These are phyloP conservation scores for Mangifera indica DNA, from an alignment of 345 rosid genomes.

Conservation along the genomic window DNA sequence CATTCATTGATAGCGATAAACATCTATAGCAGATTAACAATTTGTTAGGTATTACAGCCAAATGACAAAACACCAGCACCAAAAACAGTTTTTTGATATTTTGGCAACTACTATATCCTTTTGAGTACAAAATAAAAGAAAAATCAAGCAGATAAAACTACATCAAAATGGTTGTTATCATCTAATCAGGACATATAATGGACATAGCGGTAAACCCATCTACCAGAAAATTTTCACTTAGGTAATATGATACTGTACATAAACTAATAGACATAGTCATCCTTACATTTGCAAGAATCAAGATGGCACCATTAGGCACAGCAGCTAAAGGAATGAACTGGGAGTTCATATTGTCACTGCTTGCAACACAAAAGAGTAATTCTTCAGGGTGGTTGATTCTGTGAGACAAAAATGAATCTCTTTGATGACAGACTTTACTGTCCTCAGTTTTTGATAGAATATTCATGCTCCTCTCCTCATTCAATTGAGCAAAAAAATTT, in stretches of 20 bases:
- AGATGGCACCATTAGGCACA: conserved; percentile 28
- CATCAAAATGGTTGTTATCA: neutral
- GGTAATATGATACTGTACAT: neutral
- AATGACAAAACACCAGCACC: conserved; percentile 1
- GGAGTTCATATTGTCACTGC: conserved; percentile 26
- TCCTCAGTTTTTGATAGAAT: conserved; percentile 19
- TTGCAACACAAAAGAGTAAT: conserved; percentile 34
- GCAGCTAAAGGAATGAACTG: conserved; percentile 31
- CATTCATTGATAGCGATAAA: neutral
- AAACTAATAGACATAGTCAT: conserved; percentile 1
- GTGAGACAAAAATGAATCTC: conserved; percentile 17
- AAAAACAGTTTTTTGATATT: neutral
- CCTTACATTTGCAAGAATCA: conserved; percentile 33
- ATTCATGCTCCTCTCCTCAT: conserved; percentile 20
- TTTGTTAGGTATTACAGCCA: neutral
- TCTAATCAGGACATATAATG: neutral
- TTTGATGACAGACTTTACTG: conserved; percentile 6
- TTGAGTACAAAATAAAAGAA: neutral
- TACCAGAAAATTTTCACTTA: conserved; percentile 1
- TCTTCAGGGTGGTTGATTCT: conserved; percentile 26
- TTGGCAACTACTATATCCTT: neutral
- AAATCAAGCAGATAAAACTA: neutral
- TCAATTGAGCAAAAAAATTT: conserved; percentile 40
- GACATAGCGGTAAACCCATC: neutral
- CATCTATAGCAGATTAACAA: neutral